Evolutionary conservation across 441 rosid species (phyloP), one percentile per base, ranked within the genome.

Genomic region (Kokia cookei): DNA sequence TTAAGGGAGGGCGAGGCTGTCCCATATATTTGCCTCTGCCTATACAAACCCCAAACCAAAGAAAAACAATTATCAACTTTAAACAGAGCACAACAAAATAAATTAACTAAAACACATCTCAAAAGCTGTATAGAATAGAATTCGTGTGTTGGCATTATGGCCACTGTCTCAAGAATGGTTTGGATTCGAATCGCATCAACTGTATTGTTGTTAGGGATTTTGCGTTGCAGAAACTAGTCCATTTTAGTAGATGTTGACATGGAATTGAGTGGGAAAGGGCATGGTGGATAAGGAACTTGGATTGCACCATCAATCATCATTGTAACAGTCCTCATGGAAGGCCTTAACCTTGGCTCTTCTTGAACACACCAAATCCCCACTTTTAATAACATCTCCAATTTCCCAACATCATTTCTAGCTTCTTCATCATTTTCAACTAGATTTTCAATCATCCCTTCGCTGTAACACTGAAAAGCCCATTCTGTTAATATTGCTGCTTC

Each of bases 381-480:
- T 40, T 48, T 73, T 2, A 54, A 54, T 1, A 54, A 54, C 59
- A 8, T 55, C 40, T 73, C 70, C 24, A 73, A 3, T 60, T 27
- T 73, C 62, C 19, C 63, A 19, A 35, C 2, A 51, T 73, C 69
- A 32, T 9, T 63, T 63, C 15, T 51, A 1, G 70, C 69, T 32
- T 63, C 76, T 63, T 73, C 76, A 51, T 73, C 75, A 3, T 72
- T 60, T 60, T 73, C 76, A 1, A 73, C 76, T n/a, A 73, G 26
- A 8, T 45, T 63, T 19, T 19, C 70, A 10, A 63, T 5, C 17
- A 32, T 24, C 5, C 81, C 77, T 57, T 68, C 70, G 13, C 4
- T 47, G 45, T 75, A 79, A 59, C 86, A 75, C n/a, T 79, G 83
- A 57, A 73, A 82, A 4, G 82, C 88, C 84, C 84, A 82, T 45